Evolutionary conservation across 306 rosid genomes (phyloP), one percentile per base, ranked within the genome.

Genomic region (Clitoria ternatea): DNA sequence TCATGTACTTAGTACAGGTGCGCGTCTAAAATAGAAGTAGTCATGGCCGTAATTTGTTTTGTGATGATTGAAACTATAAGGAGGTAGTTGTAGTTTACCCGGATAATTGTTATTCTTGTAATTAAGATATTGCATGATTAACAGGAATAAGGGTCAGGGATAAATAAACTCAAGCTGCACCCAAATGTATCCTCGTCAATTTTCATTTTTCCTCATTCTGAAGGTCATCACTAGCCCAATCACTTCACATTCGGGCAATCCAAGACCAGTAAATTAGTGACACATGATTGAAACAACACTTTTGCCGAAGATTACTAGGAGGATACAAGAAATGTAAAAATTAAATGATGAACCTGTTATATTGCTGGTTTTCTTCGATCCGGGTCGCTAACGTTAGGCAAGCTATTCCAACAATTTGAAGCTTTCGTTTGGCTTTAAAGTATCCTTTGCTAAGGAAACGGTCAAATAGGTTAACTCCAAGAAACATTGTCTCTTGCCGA

Each of bases 321-420:
- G 8, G 8, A n/a, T 9, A 33, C 12, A 55, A 72, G 22, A 57
- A 57, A 59, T 54, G 50, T 42, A 24, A 23, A 43, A 26, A 49
- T 66, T 33, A 37, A 78, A 53, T 23, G 27, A 14, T 27, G 42
- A 71, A 90, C 98, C 97, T 74, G 84, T 84, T 94, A 62, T 49
- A 42, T 30, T 85, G 93, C 75, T 94, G 98, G 64, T 90, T 94
- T 82, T 94, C 98, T 87, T 94, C 98, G 6, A 94, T 82, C 78
- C 98, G 87, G 56, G 84, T 78, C 61, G 98, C 97, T 81, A 94
- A 73, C 10, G 95, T 83, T 26, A 94, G 83, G 73, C 96, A 87
- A 39, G 98, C 95, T 67, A 94, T 80, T 70, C 96, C 98, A 63
- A 80, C 89, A 62, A 84, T 84, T 72, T 90, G 92, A 83, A 94